phyloP scores from a whole-genome alignment of 208 protist species.

The Wallacemonas sp. region DNA sequence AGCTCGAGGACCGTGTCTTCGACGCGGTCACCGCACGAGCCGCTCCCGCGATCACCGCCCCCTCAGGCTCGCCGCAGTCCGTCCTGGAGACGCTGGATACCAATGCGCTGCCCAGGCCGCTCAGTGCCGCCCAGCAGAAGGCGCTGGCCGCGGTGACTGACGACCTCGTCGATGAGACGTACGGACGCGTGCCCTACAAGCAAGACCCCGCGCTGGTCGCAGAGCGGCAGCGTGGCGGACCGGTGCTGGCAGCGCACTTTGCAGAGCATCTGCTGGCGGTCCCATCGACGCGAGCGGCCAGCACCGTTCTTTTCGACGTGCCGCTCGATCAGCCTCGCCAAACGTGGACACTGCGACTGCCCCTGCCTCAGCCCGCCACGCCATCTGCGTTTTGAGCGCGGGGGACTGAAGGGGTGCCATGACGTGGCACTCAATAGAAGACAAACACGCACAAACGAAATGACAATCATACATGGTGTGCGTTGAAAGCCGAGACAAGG shows the following conservation, averaged over 20 bases:
- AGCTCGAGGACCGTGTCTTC: conserved; percentile 57
- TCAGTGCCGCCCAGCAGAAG: neutral
- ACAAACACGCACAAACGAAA: too few species aligned
- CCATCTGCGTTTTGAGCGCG: conserved; percentile 69
- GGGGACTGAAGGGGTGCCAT: too few species aligned
- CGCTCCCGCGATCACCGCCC: neutral
- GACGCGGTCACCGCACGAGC: conserved; percentile 10
- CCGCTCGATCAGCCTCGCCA: conserved; percentile 23
- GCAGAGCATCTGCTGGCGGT: conserved; percentile 58
- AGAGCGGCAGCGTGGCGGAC: conserved; percentile 70
- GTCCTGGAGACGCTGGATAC: neutral
- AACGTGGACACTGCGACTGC: conserved; percentile 47
- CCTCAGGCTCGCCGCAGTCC: neutral
- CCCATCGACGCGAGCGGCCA: conserved; percentile 19
- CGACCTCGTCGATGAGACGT: conserved; percentile 69
- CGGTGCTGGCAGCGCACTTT: conserved; percentile 54
- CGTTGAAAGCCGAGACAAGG: too few species aligned
- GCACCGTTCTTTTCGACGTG: conserved; percentile 59
- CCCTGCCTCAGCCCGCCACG: conserved; percentile 75
- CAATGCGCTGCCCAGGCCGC: neutral
- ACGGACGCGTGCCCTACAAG: conserved; percentile 49
- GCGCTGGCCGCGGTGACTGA: conserved; percentile 28
- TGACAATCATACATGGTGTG: too few species aligned
- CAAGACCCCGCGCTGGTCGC: conserved; percentile 64
- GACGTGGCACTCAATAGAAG: too few species aligned